These are phyloP conservation scores for Vicia sativa DNA, from an alignment of 306 rosid genomes.

Conservation along the genomic window DNA sequence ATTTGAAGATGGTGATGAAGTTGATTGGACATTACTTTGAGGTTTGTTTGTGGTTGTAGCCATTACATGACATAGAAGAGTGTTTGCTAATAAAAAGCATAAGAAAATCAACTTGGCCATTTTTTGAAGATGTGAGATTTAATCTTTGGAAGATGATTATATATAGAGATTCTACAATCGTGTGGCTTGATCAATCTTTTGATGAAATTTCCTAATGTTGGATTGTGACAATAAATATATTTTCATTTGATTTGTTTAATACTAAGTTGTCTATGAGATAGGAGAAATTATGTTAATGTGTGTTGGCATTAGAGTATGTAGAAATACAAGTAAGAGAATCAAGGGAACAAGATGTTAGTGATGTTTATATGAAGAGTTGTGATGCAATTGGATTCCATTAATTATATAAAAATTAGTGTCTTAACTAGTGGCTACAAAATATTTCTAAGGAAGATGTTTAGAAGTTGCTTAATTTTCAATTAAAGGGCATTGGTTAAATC, in stretches of 20 bases:
- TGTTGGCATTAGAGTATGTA: slow-evolving; percentile 50
- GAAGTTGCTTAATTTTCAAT: slow-evolving; percentile 43
- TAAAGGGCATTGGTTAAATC: not conserved
- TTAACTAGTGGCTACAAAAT: slow-evolving; percentile 3
- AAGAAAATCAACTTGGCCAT: slow-evolving; percentile 55
- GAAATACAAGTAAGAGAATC: slow-evolving; percentile 56
- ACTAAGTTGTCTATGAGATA: slow-evolving; percentile 52
- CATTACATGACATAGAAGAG: slow-evolving; percentile 39
- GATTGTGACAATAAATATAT: slow-evolving; percentile 31
- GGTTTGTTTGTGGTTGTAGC: slow-evolving; percentile 41
- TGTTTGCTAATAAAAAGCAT: slow-evolving; percentile 49
- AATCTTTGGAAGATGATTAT: slow-evolving; percentile 34
- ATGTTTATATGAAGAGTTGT: slow-evolving; percentile 56
- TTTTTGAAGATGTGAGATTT: slow-evolving; percentile 21
- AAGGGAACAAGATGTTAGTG: slow-evolving; percentile 66
- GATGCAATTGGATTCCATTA: slow-evolving; percentile 25
- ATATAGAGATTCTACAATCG: slow-evolving; percentile 45
- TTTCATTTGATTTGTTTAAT: slow-evolving; percentile 22
- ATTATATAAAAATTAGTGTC: slow-evolving; percentile 27
- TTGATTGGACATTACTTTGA: slow-evolving; percentile 31
- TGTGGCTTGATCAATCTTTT: slow-evolving; percentile 40
- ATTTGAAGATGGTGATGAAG: slow-evolving; percentile 32
- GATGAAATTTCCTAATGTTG: slow-evolving; percentile 58
- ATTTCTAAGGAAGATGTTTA: slow-evolving; percentile 44
- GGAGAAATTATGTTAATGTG: slow-evolving; percentile 46